These are phyloP conservation scores for Monilinia polystroma DNA, from an alignment of 2,329 filamentous ascomycete genomes.

Conservation along the genomic window DNA sequence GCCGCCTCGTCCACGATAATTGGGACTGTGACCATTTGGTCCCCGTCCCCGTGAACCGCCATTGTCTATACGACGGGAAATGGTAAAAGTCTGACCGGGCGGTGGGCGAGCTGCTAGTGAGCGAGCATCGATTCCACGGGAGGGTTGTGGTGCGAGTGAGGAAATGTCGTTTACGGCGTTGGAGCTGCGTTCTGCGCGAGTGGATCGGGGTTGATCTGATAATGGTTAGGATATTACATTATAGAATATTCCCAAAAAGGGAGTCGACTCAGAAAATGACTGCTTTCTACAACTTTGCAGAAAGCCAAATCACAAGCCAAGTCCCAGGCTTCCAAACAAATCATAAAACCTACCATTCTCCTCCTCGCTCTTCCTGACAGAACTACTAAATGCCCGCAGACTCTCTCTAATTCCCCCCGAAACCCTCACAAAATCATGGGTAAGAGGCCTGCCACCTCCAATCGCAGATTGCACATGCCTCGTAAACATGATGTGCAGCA, in stretches of 20 bases:
- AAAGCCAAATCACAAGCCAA: not conserved
- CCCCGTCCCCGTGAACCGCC: not conserved
- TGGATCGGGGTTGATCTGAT: not conserved
- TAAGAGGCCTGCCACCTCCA: slow-evolving; percentile 36
- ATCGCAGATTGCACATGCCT: slow-evolving; percentile 41
- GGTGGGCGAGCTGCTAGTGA: slow-evolving; percentile 38
- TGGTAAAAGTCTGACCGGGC: slow-evolving; percentile 28
- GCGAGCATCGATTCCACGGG: slow-evolving; percentile 39
- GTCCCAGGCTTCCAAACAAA: slow-evolving; percentile 5
- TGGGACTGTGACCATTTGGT: slow-evolving; percentile 5
- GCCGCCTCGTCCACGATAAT: slow-evolving; percentile 20
- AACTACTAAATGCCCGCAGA: slow-evolving; percentile 39
- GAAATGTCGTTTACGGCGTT: slow-evolving; percentile 36
- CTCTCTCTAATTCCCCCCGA: slow-evolving; percentile 39
- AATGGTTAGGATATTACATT: slow-evolving; percentile 1
- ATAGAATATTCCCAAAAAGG: not conserved
- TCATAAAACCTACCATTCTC: slow-evolving; percentile 25
- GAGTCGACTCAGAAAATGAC: accelerated
- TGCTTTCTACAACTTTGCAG: no score
- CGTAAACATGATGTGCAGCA: slow-evolving; percentile 39
- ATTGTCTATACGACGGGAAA: slow-evolving; percentile 26
- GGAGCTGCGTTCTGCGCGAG: slow-evolving; percentile 29
- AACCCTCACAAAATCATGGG: slow-evolving; percentile 35
- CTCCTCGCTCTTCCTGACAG: slow-evolving; percentile 31
- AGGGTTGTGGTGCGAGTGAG: slow-evolving; percentile 32